Evolutionary conservation across 2,329 filamentous ascomycete genomes (phyloP).

Genomic region (Dactylellina parvicollis): DNA sequence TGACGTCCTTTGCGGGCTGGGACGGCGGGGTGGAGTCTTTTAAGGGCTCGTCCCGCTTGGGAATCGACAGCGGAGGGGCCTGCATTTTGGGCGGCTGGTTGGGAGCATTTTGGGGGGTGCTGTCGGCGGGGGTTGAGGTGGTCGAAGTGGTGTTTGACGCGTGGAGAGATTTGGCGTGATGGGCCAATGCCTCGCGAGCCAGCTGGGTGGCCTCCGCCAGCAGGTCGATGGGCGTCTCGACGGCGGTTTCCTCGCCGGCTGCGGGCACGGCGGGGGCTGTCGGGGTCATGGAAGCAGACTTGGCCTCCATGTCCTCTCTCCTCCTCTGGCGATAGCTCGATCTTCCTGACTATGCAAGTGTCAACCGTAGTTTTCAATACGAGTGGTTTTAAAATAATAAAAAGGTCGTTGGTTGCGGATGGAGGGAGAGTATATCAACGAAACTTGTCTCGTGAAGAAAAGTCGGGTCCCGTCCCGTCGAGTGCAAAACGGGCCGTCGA

Average conservation of each 20-base stretch:
- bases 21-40: constrained; percentile 2
- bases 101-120: too few species aligned
- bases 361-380: neutral
- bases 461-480: too few species aligned
- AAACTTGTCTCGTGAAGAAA: too few species aligned
- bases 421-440: too few species aligned
- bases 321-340: neutral
- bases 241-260: constrained; percentile 5
- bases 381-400: neutral
- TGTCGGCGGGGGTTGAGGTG: neutral
- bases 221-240: constrained; percentile 43
- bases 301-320: constrained; percentile 28
- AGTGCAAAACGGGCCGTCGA: neutral
- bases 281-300: constrained; percentile 26
- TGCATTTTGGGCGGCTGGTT: neutral
- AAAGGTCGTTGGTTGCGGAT: neutral
- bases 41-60: constrained; percentile 4
- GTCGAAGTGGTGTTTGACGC: constrained; percentile 21
- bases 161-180: constrained; percentile 26
- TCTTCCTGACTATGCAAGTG: neutral
- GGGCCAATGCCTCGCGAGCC: constrained; percentile 52
- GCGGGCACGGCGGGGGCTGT: neutral
- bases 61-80: constrained; percentile 37
- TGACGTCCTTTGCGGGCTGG: constrained; percentile 8
- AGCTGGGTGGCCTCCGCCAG: constrained; percentile 50